phyloP scores from a whole-genome alignment of 2,329 filamentous ascomycete genomes.

The Xylaria digitata region DNA sequence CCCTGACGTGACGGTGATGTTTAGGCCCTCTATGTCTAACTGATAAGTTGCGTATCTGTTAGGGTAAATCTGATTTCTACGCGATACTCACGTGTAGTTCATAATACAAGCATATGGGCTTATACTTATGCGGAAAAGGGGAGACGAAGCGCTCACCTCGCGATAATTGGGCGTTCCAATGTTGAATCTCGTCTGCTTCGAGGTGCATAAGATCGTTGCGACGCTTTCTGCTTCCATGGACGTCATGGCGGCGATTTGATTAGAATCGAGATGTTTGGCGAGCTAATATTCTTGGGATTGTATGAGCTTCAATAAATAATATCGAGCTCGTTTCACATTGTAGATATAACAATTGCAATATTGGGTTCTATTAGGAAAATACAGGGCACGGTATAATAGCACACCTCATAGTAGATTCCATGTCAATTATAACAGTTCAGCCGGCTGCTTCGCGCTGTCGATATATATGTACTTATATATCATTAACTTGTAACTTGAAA shows the following conservation, averaged over 20 bases:
- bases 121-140: background rate
- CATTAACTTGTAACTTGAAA: background rate
- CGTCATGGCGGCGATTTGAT: conserved; percentile 53
- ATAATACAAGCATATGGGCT: background rate
- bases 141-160: conserved; percentile 58
- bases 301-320: background rate
- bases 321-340: background rate
- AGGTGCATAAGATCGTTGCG: conserved; percentile 69
- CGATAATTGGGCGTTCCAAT: conserved; percentile 65
- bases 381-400: too few species aligned
- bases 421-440: background rate
- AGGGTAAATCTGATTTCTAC: background rate
- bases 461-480: background rate
- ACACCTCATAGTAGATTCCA: too few species aligned
- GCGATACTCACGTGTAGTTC: background rate
- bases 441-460: background rate
- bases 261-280: background rate
- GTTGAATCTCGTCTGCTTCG: conserved; percentile 75
- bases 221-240: conserved; percentile 63
- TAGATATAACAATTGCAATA: background rate
- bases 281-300: background rate
- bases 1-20: conserved; percentile 69
- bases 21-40: conserved; percentile 79
- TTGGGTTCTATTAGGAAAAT: too few species aligned
- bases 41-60: conserved; percentile 46